A percentile compares a stretch with the other conserved stretches of the same genome.
These are phyloP conservation scores for Austroboletus novae-zelandiae DNA, from an alignment of 1,284 basidiomycete species.

Conservation along the genomic window DNA sequence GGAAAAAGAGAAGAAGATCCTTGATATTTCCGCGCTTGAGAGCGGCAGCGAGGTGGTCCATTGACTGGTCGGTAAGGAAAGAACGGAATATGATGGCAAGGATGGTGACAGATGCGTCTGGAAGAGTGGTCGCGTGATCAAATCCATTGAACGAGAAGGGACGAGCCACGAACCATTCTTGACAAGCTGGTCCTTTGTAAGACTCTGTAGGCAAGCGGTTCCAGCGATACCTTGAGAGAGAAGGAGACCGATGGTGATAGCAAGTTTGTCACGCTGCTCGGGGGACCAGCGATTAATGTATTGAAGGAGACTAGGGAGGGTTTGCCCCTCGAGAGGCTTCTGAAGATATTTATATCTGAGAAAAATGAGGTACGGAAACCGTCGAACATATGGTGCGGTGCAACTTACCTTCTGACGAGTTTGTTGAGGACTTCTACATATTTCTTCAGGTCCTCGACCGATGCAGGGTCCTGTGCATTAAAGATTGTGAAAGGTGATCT, in stretches of 20 bases:
- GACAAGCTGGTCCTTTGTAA: conserved; percentile 92
- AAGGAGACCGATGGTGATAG: conserved; percentile 78
- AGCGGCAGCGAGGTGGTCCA: conserved; percentile 79
- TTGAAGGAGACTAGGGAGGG: conserved; percentile 83
- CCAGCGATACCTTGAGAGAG: conserved; percentile 80
- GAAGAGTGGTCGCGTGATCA: conserved; percentile 9
- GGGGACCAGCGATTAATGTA: conserved; percentile 85
- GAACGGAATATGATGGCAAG: conserved; percentile 79
- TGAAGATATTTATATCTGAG: conserved; percentile 96
- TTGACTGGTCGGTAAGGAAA: conserved; percentile 76
- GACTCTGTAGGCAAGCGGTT: conserved; percentile 73
- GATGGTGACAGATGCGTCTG: conserved; percentile 76
- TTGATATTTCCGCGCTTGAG: conserved; percentile 85
- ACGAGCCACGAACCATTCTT: conserved; percentile 71
- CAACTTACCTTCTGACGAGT: conserved; percentile 80
- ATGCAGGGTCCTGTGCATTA: conserved; percentile 74
- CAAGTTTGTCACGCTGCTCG: conserved; percentile 78
- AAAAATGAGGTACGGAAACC: conserved; percentile 8
- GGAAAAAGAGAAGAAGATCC: conserved; percentile 87
- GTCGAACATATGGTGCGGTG: conserved; percentile 12
- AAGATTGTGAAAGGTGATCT: conserved; percentile 82
- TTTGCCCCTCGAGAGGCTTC: conserved; percentile 86
- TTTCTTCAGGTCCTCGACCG: conserved; percentile 84
- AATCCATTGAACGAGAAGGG: neutral
- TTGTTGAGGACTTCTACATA: conserved; percentile 94